A percentile compares a stretch with the other conserved stretches of the same genome.
Conservation (phyloP, 129 eudicot genomes). For the Tagetes erecta region DNA sequence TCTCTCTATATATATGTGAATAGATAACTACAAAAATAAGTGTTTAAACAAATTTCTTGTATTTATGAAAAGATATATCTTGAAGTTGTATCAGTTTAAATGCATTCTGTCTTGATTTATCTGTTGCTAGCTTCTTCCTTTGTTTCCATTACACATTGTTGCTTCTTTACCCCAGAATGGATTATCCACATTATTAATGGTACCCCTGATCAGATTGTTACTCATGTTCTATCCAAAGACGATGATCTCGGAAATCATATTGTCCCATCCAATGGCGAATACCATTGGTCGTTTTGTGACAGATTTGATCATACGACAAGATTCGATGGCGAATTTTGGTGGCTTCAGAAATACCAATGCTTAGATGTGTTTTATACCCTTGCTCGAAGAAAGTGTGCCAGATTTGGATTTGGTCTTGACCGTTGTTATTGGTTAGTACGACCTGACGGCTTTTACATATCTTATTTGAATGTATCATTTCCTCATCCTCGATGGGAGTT, state of each 20-base stretch:
- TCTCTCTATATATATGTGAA: not conserved
- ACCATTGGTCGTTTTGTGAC: slow-evolving; percentile 21
- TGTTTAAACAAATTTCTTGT: not conserved
- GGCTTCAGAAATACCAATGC: slow-evolving; percentile 15
- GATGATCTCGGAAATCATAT: slow-evolving; percentile 26
- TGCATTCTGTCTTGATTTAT: slow-evolving; percentile 7
- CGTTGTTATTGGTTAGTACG: slow-evolving; percentile 33
- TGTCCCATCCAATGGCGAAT: slow-evolving; percentile 14
- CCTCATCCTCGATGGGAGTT: slow-evolving; percentile 19
- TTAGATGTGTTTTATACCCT: slow-evolving; percentile 20
- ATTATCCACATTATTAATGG: slow-evolving; percentile 7
- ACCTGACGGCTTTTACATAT: slow-evolving; percentile 21
- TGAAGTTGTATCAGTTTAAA: not conserved
- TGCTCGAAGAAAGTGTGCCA: slow-evolving; percentile 18
- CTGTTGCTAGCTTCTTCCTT: slow-evolving; percentile 6
- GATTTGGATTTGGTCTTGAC: slow-evolving; percentile 10
- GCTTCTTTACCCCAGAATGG: slow-evolving; percentile 31
- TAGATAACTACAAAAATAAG: not conserved
- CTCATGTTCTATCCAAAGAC: slow-evolving; percentile 24
- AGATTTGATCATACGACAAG: slow-evolving; percentile 7
- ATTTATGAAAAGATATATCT: slow-evolving; percentile 1
- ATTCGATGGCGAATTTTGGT: slow-evolving; percentile 21
- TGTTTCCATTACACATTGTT: slow-evolving; percentile 20
- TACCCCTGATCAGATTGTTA: slow-evolving; percentile 15
- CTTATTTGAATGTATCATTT: slow-evolving; percentile 10